These are phyloP conservation scores for Pyrrhoderma noxium DNA, from an alignment of 1,284 basidiomycete genomes.

Conservation along the genomic window DNA sequence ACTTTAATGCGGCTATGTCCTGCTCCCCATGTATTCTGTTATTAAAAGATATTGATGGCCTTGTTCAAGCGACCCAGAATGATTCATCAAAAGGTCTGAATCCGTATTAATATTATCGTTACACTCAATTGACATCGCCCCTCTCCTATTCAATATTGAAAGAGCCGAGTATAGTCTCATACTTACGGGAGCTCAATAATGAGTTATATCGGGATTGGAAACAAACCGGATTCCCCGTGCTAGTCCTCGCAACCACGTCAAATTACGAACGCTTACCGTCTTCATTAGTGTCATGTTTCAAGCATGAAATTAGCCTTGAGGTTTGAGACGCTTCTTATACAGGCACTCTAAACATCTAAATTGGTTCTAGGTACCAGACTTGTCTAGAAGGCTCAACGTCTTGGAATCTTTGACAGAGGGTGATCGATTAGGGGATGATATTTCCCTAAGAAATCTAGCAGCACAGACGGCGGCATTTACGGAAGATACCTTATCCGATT, in stretches of 20 bases:
- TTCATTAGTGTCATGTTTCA: conserved; percentile 72
- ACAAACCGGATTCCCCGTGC: conserved; percentile 55
- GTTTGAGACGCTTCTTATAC: conserved; percentile 32
- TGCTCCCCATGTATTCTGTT: conserved; percentile 86
- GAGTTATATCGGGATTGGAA: conserved; percentile 49
- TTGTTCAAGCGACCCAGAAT: conserved; percentile 65
- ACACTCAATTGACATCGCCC: too few relatives aligned
- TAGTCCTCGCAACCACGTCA: conserved; percentile 72
- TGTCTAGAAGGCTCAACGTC: conserved; percentile 65
- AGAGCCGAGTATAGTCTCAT: conserved; percentile 59
- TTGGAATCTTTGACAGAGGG: conserved; percentile 44
- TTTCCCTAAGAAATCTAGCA: conserved; percentile 68
- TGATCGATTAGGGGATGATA: conserved; percentile 63
- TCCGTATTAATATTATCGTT: too few relatives aligned
- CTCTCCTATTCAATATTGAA: background rate
- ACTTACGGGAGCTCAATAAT: conserved; percentile 62
- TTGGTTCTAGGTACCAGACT: conserved; percentile 64
- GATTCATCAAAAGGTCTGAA: conserved; percentile 61
- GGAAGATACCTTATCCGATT: conserved; percentile 73
- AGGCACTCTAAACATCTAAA: conserved; percentile 5
- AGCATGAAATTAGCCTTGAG: conserved; percentile 78
- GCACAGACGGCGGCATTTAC: conserved; percentile 90
- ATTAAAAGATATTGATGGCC: conserved; percentile 78
- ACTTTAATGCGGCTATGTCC: conserved; percentile 72
- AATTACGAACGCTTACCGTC: conserved; percentile 64